These are phyloP conservation scores for Volvariella surrecta DNA, from an alignment of 1,284 basidiomycete species.

Conservation along the genomic window DNA sequence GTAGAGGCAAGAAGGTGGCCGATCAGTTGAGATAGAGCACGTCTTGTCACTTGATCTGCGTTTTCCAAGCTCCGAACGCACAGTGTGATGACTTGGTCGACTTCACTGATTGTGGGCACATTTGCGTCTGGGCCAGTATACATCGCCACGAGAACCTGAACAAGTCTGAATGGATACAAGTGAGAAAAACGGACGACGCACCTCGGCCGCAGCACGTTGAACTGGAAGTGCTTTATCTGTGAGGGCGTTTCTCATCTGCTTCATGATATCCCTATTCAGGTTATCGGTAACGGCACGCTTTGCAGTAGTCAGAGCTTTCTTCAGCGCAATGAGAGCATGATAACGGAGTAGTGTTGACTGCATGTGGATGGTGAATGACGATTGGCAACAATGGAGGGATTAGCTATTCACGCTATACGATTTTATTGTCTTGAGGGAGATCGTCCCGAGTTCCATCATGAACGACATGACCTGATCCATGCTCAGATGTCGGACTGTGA, in stretches of 20 bases:
- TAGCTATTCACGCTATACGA: conserved; percentile 51
- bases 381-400: not conserved
- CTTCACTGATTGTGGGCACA: conserved; percentile 52
- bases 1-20: conserved; percentile 83
- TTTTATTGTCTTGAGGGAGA: conserved; percentile 59
- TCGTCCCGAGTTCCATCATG: conserved; percentile 74
- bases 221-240: conserved; percentile 83
- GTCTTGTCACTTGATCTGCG: conserved; percentile 80
- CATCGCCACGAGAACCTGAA: conserved; percentile 57
- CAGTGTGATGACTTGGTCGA: conserved; percentile 65
- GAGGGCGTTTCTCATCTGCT: conserved; percentile 71
- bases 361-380: conserved; percentile 1
- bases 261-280: conserved; percentile 76
- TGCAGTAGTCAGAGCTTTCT: conserved; percentile 70
- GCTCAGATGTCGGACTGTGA: not conserved
- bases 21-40: conserved; percentile 70
- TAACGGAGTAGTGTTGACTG: conserved; percentile 78
- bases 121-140: conserved; percentile 50
- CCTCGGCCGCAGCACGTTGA: conserved; percentile 79
- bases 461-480: conserved; percentile 84
- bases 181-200: conserved; percentile 22
- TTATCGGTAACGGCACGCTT: conserved; percentile 81
- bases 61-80: conserved; percentile 75
- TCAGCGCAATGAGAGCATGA: conserved; percentile 72
- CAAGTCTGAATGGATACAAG: conserved; percentile 1